Base-by-base conservation (phyloP, 2,329 filamentous ascomycete species). In the Cucurbitaria berberidis region DNA sequence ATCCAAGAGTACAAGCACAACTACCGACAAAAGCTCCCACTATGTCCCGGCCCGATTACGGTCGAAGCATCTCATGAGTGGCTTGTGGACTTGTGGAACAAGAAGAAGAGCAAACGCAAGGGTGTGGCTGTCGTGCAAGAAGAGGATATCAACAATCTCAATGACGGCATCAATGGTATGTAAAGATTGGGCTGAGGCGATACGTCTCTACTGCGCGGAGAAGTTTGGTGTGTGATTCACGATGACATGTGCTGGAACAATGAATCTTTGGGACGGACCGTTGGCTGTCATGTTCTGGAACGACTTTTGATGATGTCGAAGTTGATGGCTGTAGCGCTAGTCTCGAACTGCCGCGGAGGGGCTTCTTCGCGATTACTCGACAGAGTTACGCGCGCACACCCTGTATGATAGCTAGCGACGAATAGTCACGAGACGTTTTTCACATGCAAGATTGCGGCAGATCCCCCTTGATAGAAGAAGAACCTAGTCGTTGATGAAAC, bases 1-100 rank as follows among this genome's bases (percentile, higher is more conserved):
- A 60, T 65, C 19, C 51, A 55, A 16, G 45, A 63, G 16, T 72
- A 71, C 44, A 67, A 72, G 51, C 43, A 51, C 39, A 53, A 58
- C 18, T 49, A 26, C 35, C 62, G 66, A 29, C 62, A 65, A 36
- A 68, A 55, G 38, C 42, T 72, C 21, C 64, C 69, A 8, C 38
- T 60, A 10, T 68, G 62, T 42, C 59, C 55, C 15, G 66, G 67
- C n/a, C 62, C 66, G 9, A 60, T 69, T 22, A 44, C 51, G 6
- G 41, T 67, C 3, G 59, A 68, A 35, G 40, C 46, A 2, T 48
- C 61, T 11, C 66, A 70, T 32, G 57, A 67, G 26, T 69, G 65
- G 60, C 62, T 68, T 13, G 47, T 48, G 8, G 62, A 60, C 6
- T 22, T 62, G 30, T 62, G 63, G 61, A 55, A 61, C 29, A 62